Base-by-base conservation (phyloP, 805 yeast species). In the Saccharomyces kudriavzevii region DNA sequence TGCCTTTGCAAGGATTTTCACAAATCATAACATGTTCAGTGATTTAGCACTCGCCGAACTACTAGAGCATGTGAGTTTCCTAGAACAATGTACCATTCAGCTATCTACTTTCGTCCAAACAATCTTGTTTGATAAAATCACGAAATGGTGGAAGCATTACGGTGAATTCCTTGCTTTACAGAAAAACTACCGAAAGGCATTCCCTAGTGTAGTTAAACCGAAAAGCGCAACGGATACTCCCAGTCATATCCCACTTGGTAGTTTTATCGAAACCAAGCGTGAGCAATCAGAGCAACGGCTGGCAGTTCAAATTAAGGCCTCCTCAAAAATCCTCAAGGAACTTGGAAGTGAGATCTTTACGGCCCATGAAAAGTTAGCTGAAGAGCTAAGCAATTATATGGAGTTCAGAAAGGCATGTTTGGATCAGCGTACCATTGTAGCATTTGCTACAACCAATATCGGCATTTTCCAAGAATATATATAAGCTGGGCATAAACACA, bases 311-410 rank as follows among this genome's bases (percentile, higher is more conserved):
- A 64, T 74, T 49, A 63, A 74, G 4, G 77, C 74, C n/a, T 67
- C 74, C 24, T 73, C 77, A 49, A 65, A 68, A 30, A 71, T 71
- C 45, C 65, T 85, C 45, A 59, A 74, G 55, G 70, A 65, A 10
- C 58, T 84, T 47, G 79, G 77, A 55, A 55, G 62, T 20, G 80
- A 76, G 3, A 75, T 86, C 25, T 80, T 76, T 52, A 56, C 58
- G 25, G 76, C 71, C n/a, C 87, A 86, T 65, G 92, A 86, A 60
- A 59, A 66, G 1, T 58, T 85, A 2, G 90, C 91, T 0, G 77
- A 80, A 50, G 86, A 83, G 63, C 70, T 84, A 20, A 83, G 83
- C 50, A 79, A 77, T 50, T 84, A 79, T 55, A 68, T 85, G 58
- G 74, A 72, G 51, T 82, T 77, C 67, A 79, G 79, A 59, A 66